A percentile compares a stretch with the other conserved stretches of the same genome.
These are phyloP conservation scores for Lachnellula hyalina DNA, from an alignment of 2,329 filamentous ascomycete genomes.

Conservation along the genomic window DNA sequence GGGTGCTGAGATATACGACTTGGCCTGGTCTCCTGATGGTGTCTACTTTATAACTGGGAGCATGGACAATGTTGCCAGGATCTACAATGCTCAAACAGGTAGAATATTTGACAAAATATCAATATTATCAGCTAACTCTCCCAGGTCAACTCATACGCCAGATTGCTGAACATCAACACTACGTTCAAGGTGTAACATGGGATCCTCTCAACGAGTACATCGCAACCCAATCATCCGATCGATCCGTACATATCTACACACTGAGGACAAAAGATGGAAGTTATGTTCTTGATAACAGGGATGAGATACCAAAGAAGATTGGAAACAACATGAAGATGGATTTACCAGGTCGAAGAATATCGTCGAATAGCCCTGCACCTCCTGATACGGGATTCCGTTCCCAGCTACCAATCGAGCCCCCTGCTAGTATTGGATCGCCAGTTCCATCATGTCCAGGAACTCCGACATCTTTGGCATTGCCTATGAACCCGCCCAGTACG, in stretches of 20 bases:
- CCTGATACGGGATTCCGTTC: constrained; percentile 69
- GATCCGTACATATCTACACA: constrained; percentile 95
- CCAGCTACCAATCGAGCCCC: constrained; percentile 53
- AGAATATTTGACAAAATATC: constrained; percentile 27
- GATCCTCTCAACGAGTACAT: constrained; percentile 98
- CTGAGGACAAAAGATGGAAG: constrained; percentile 95
- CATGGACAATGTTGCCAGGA: constrained; percentile 97
- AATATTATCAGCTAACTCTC: constrained; percentile 12
- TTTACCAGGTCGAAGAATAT: constrained; percentile 83
- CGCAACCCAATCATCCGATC: constrained; percentile 94
- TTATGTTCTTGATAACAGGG: constrained; percentile 67
- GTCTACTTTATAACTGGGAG: constrained; percentile 96
- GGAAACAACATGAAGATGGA: constrained; percentile 78
- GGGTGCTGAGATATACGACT: constrained; percentile 93
- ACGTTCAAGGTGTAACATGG: constrained; percentile 97
- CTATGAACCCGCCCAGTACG: constrained; percentile 91
- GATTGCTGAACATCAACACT: constrained; percentile 96
- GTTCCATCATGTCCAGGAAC: constrained; percentile 89
- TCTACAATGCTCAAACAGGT: constrained; percentile 93
- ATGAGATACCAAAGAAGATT: constrained; percentile 64
- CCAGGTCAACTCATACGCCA: constrained; percentile 68
- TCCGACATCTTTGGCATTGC: constrained; percentile 79
- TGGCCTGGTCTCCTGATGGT: constrained; percentile 98
- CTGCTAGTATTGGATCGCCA: constrained; percentile 67
- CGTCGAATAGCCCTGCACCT: constrained; percentile 86